Conservation (phyloP, 208 protist species). For the Crithidia thermophila region DNA sequence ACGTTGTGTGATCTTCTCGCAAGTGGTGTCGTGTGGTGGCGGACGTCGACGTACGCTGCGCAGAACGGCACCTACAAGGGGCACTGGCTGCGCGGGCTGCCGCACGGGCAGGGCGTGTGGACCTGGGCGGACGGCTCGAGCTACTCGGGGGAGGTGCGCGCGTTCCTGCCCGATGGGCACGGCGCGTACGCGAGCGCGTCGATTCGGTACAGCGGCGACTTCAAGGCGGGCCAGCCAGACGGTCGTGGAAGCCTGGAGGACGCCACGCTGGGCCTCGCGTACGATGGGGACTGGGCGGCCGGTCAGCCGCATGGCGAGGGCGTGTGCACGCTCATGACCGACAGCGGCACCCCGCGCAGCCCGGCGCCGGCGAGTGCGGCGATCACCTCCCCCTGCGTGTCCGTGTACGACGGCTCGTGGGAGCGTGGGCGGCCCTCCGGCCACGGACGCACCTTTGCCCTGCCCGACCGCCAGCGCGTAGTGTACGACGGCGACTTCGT, state of each 20-base stretch:
- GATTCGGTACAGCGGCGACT: constrained; percentile 64
- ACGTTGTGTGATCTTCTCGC: constrained; percentile 11
- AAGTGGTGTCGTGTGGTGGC: constrained; percentile 20
- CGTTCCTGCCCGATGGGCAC: constrained; percentile 50
- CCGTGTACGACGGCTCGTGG: constrained; percentile 71
- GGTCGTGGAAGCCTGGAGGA: constrained; percentile 50
- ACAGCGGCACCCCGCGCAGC: background rate
- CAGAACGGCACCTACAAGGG: constrained; percentile 72
- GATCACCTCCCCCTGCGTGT: background rate
- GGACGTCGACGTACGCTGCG: constrained; percentile 22
- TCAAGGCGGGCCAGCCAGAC: constrained; percentile 47
- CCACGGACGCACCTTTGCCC: constrained; percentile 25
- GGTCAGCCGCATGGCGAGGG: constrained; percentile 73
- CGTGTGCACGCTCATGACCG: constrained; percentile 16
- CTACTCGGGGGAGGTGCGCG: constrained; percentile 57
- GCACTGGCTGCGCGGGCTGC: constrained; percentile 56
- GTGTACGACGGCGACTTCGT: constrained; percentile 73
- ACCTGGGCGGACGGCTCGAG: constrained; percentile 59
- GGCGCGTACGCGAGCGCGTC: constrained; percentile 42
- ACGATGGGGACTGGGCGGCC: constrained; percentile 63
- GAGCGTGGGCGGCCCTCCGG: constrained; percentile 49
- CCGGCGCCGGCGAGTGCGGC: too few species aligned
- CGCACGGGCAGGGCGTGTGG: constrained; percentile 69
- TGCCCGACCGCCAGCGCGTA: constrained; percentile 13
- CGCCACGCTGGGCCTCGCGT: constrained; percentile 31